A percentile compares a stretch with the other conserved stretches of the same genome.
Evolutionary conservation across 2,329 filamentous ascomycete genomes (phyloP).

Genomic region (Sordariomycetes sp.): DNA sequence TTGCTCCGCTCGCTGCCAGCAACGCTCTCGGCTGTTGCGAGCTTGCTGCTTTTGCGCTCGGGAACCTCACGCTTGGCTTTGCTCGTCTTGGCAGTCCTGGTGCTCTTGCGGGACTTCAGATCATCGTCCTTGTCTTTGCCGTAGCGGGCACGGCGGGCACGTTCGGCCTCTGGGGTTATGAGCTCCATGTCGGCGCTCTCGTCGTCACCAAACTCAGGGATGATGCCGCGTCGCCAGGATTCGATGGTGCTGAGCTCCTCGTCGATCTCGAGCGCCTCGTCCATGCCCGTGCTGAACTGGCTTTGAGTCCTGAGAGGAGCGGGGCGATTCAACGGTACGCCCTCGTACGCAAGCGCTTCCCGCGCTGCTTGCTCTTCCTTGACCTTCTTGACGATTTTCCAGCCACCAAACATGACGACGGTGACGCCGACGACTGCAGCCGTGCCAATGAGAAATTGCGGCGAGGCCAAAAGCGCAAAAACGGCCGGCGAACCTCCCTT

Average conservation of each 20-base stretch:
- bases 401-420: slow-evolving; percentile 89
- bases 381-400: slow-evolving; percentile 93
- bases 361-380: slow-evolving; percentile 26
- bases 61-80: slow-evolving; percentile 18
- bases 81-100: slow-evolving; percentile 18
- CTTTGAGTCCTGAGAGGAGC: slow-evolving; percentile 16
- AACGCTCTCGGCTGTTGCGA: slow-evolving; percentile 10
- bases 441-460: slow-evolving; percentile 89
- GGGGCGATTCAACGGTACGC: slow-evolving; percentile 12
- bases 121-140: slow-evolving; percentile 27
- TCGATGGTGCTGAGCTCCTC: slow-evolving; percentile 51
- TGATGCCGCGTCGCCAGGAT: slow-evolving; percentile 48
- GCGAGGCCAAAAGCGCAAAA: slow-evolving; percentile 77
- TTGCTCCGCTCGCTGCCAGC: slow-evolving; percentile 25
- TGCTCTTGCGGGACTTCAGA: slow-evolving; percentile 23
- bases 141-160: slow-evolving; percentile 26
- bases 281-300: slow-evolving; percentile 25
- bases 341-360: slow-evolving; percentile 18
- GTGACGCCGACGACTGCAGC: slow-evolving; percentile 88
- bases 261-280: slow-evolving; percentile 48
- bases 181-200: slow-evolving; percentile 44
- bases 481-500: slow-evolving; percentile 78
- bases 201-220: slow-evolving; percentile 30
- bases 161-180: slow-evolving; percentile 46
- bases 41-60: slow-evolving; percentile 15